Conservation (phyloP, 768 basidiomycete species). For the Favolaschia claudopus region DNA sequence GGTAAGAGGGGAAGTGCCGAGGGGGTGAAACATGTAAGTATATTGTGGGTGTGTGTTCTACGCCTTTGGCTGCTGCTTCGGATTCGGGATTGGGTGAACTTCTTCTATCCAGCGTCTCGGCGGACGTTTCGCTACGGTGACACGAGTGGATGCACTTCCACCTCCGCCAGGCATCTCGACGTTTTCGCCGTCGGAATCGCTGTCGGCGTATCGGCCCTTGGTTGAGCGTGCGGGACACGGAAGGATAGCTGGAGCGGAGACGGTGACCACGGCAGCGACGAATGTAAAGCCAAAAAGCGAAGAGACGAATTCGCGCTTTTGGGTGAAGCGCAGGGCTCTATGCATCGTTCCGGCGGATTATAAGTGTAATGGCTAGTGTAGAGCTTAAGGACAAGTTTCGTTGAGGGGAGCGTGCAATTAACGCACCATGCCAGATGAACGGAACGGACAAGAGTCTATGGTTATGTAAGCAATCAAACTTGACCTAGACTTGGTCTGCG, state of each 20-base stretch:
- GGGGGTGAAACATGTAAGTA: not conserved
- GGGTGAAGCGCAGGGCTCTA: constrained; percentile 66
- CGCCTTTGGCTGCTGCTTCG: not conserved
- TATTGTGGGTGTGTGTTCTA: not conserved
- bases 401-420: too few species aligned
- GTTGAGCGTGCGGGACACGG: constrained; percentile 80
- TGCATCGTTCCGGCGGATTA: constrained; percentile 40
- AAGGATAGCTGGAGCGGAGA: constrained; percentile 79
- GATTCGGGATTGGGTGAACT: constrained; percentile 48
- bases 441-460: too few species aligned
- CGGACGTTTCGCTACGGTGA: constrained; percentile 63
- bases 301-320: constrained; percentile 77
- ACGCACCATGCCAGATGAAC: too few species aligned
- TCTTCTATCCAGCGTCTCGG: constrained; percentile 86
- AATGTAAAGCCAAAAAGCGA: constrained; percentile 85
- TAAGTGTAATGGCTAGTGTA: too few species aligned
- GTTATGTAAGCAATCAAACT: not conserved
- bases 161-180: constrained; percentile 24
- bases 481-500: constrained; percentile 1
- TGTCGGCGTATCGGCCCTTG: constrained; percentile 67
- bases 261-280: constrained; percentile 78
- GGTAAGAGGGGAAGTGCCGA: not conserved
- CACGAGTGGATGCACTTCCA: constrained; percentile 39
- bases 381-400: not conserved
- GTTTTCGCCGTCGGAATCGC: constrained; percentile 36